Conservation (phyloP, 495 filamentous ascomycete genomes). For the Neurospora sp. region DNA sequence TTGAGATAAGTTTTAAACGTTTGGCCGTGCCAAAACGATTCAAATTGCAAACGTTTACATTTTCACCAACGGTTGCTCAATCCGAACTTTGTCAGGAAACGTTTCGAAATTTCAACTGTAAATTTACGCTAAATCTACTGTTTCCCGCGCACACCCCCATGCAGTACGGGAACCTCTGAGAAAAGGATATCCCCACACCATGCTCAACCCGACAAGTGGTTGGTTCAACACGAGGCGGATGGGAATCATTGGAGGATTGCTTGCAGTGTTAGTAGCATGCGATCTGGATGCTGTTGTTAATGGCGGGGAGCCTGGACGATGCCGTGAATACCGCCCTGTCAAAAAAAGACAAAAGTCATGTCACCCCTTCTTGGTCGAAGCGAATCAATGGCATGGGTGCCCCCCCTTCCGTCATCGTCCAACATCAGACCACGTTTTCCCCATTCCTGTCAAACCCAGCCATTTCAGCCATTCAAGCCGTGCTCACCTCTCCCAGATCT, state of each 20-base stretch:
- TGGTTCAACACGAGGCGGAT: neutral
- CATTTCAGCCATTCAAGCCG: neutral
- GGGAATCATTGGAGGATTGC: neutral
- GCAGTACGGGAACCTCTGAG: neutral
- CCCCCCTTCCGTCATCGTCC: conserved; percentile 1
- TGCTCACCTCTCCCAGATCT: neutral
- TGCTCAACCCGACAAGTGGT: neutral
- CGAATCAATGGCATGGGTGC: neutral
- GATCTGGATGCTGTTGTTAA: neutral
- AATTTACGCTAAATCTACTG: too few relatives aligned
- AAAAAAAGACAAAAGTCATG: neutral
- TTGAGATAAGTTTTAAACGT: too few relatives aligned
- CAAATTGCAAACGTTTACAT: too few relatives aligned
- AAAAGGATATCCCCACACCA: neutral
- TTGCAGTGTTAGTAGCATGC: neutral
- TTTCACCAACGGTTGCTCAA: too few relatives aligned
- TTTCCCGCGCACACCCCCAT: too few relatives aligned
- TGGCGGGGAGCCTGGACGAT: neutral
- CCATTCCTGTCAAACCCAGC: neutral
- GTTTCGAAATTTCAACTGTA: too few relatives aligned
- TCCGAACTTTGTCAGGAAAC: too few relatives aligned
- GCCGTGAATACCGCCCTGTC: neutral
- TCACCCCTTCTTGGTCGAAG: neutral
- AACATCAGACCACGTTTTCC: conserved; percentile 14
- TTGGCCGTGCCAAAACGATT: too few relatives aligned